Evolutionary conservation across 352 stramenopile genomes (phyloP), one percentile per base, ranked within the genome.

Genomic region (Phytophthora tentaculata): DNA sequence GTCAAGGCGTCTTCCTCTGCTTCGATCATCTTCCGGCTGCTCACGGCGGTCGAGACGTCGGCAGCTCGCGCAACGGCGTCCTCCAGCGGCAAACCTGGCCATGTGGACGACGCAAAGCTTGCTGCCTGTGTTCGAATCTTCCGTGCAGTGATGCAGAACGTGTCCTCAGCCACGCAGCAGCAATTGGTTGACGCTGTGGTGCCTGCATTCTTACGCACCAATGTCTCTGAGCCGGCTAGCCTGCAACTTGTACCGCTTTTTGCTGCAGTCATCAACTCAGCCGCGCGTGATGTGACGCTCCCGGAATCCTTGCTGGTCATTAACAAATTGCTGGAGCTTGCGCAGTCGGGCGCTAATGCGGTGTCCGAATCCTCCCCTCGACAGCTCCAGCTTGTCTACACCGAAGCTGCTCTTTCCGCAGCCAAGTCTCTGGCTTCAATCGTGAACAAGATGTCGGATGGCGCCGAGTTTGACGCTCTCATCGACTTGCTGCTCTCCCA

Each of bases 381-480:
- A 20, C 64, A 55, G 37, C 66, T 92, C 10, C 73, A 85, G 13
- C 51, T 57, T 49, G 79, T 94, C 22, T 78, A 76, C 55, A 49
- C 65, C 0, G 80, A 91, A 43, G 80, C 82, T 26, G 81, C 86
- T 39, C 66, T 92, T 1, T 91, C 83, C 8, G 74, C 86, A 0
- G 79, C 86, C 43, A 92, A 94, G 57, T 88, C 88, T 10, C 74
- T 96, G 8, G 88, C 85, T 22, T 94, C 88, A 17, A 92, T 95
- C 57, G 80, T 96, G 64, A 96, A 96, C 81, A 94, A 94, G 54
- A 93, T 94, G 81, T 80, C 82, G 28, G 88, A 96, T 41, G 85
- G 86, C 32, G 79, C 83, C 39, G 83, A 94, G 63, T 92, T 95
- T 62, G 81, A 94, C 61, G 74, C 85, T 26, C 74, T 92, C 12